A percentile compares a stretch with the other conserved stretches of the same genome.
Conservation (phyloP, 805 yeast species). For the Lachancea sp. region DNA sequence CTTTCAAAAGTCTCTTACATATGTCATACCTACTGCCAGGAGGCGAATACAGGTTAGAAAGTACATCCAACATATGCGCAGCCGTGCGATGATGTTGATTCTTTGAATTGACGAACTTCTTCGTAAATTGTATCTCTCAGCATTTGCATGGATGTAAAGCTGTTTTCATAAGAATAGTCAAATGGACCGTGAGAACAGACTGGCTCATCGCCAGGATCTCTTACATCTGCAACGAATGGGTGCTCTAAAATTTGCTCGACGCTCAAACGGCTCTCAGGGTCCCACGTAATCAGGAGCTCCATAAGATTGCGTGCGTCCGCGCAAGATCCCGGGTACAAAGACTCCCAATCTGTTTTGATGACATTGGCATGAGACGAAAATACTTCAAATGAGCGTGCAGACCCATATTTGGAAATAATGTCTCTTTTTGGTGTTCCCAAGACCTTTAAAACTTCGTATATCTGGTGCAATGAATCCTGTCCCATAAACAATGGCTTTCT, state of each 20-base stretch:
- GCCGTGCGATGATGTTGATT: not conserved
- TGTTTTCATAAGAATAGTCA: slow-evolving; percentile 61
- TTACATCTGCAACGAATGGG: slow-evolving; percentile 45
- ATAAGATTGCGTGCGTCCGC: slow-evolving; percentile 47
- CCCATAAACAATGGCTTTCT: slow-evolving; percentile 79
- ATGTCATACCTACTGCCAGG: too few species aligned
- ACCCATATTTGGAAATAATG: slow-evolving; percentile 39
- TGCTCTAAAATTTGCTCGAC: slow-evolving; percentile 56
- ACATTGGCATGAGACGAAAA: slow-evolving; percentile 39
- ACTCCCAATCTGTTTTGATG: slow-evolving; percentile 41
- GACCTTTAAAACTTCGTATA: slow-evolving; percentile 58
- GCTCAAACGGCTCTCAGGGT: slow-evolving; percentile 44
- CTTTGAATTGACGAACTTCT: slow-evolving; percentile 47
- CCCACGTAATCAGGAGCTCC: slow-evolving; percentile 57
- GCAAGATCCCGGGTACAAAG: slow-evolving; percentile 59
- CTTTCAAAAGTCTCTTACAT: not conserved
- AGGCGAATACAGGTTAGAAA: too few species aligned
- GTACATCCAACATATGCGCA: not conserved
- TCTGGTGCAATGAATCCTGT: slow-evolving; percentile 61
- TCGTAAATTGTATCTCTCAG: slow-evolving; percentile 43
- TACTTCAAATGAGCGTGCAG: slow-evolving; percentile 42
- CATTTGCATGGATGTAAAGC: slow-evolving; percentile 35
- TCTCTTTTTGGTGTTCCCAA: slow-evolving; percentile 63
- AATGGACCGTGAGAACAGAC: slow-evolving; percentile 41
- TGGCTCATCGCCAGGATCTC: slow-evolving; percentile 54